Conservation (phyloP, 441 rosid species). For the Pelargonium cotyledonis region DNA sequence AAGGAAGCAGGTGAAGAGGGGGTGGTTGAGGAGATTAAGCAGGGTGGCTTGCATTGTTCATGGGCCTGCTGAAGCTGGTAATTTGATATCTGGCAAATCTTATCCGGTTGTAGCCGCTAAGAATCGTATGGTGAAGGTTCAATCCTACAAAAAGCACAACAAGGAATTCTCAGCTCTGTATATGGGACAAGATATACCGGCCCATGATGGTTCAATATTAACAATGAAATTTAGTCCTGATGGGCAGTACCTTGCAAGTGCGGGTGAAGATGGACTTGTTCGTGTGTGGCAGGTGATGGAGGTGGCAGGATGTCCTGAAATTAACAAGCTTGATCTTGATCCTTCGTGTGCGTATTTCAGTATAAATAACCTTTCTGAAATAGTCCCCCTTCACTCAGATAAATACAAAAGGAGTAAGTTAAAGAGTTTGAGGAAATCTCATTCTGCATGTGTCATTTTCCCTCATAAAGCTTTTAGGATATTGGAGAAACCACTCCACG, state of each 20-base stretch:
- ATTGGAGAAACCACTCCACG: slow-evolving; percentile 69
- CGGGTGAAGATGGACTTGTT: slow-evolving; percentile 72
- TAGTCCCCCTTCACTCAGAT: slow-evolving; percentile 40
- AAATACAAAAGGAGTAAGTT: slow-evolving; percentile 38
- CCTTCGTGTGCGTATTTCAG: slow-evolving; percentile 58
- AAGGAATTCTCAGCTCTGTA: slow-evolving; percentile 74
- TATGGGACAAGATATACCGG: slow-evolving; percentile 66
- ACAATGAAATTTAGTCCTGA: slow-evolving; percentile 26
- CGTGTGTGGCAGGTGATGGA: slow-evolving; percentile 74
- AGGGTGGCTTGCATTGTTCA: slow-evolving; percentile 42
- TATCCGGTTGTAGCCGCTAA: slow-evolving; percentile 24
- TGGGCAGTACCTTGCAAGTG: slow-evolving; percentile 70
- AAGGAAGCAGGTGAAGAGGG: slow-evolving; percentile 38
- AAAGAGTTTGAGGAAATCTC: slow-evolving; percentile 43
- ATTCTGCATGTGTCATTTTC: slow-evolving; percentile 65
- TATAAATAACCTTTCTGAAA: slow-evolving; percentile 53
- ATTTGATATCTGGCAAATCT: slow-evolving; percentile 20
- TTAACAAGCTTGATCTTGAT: slow-evolving; percentile 53
- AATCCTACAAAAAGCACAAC: slow-evolving; percentile 44
- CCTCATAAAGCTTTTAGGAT: slow-evolving; percentile 67
- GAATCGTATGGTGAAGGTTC: slow-evolving; percentile 50
- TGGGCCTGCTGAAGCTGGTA: slow-evolving; percentile 32
- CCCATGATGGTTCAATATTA: slow-evolving; percentile 69
- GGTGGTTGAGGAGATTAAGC: slow-evolving; percentile 57
- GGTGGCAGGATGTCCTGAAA: slow-evolving; percentile 47